Evolutionary conservation across 73 alveolate genomes (phyloP), one percentile per base, ranked within the genome.

Genomic region (Paramecium biaurelia): DNA sequence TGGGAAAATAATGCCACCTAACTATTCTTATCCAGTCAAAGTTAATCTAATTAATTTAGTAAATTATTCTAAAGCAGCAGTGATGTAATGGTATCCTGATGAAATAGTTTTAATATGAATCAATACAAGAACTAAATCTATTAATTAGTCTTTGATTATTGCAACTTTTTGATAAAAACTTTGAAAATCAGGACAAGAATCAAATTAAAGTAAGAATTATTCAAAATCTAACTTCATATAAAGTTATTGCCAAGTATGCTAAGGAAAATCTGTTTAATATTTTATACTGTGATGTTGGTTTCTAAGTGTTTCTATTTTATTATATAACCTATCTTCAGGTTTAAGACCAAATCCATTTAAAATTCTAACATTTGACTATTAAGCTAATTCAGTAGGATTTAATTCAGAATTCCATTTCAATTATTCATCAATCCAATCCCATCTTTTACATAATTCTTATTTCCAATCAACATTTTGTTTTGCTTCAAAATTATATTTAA

Each of bases 181-280:
- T 88, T 97, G 93, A 93, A 97, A 95, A 28, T 98, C 98, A 72
- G 93, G 96, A 74, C 95, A 89, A 63, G 92, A 85, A 21, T 96
- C 98, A 96, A 96, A 96, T 76, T 86, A 90, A 72, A 89, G 72
- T 35, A 96, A 28, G 93, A 89, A 95, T 38, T 94, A 92, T 89
- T 98, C 99, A 37, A 98, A 92, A 93, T 96, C 97, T 8, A 98
- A 92, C 92, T 98, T 98, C 58, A 96, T 79, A 96, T 93, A 98
- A 21, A 98, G 94, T 74, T 96, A 96, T 92, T 96, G 95, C 98
- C 98, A 98, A 68, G 98, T 93, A 86, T 93, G 93, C 45, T 53
- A 92, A 84, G 94, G 86, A 18, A 49, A 85, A 85, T 74, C 89
- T 5, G 5, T 21, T 23, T 79, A 20, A 18, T 23, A 21, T 24